A percentile compares a stretch with the other conserved stretches of the same genome.
Conservation (phyloP, 352 stramenopile species). For the Globisporangium canariense region DNA sequence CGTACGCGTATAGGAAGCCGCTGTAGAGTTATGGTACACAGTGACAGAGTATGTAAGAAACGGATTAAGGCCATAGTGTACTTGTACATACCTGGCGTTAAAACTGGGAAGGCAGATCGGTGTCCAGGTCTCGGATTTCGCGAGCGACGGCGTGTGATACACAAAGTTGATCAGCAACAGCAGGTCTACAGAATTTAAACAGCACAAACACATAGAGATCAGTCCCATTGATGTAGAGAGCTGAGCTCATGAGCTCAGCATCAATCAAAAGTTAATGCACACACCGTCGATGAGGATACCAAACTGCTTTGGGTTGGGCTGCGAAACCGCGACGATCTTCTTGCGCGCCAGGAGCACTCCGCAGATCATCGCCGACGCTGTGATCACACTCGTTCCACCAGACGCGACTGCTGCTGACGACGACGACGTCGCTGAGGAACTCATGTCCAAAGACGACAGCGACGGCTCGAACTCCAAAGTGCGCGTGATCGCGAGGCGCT, state of each 20-base stretch:
- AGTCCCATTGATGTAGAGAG: too few relatives aligned
- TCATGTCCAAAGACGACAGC: not conserved
- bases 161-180: slow-evolving; percentile 69
- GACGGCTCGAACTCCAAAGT: slow-evolving; percentile 39
- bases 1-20: slow-evolving; percentile 71
- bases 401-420: slow-evolving; percentile 3
- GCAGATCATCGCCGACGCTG: slow-evolving; percentile 50
- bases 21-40: slow-evolving; percentile 16
- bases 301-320: slow-evolving; percentile 66
- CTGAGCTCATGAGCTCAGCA: too few relatives aligned
- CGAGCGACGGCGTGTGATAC: slow-evolving; percentile 62
- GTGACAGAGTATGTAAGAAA: too few relatives aligned
- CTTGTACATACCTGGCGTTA: slow-evolving; percentile 38
- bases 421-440: not conserved
- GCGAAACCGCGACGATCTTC: slow-evolving; percentile 50
- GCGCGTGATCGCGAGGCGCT: slow-evolving; percentile 40
- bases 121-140: slow-evolving; percentile 67
- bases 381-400: not conserved
- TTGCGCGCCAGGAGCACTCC: slow-evolving; percentile 46
- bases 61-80: too few relatives aligned
- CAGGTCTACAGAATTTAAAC: slow-evolving; percentile 34
- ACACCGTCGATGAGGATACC: slow-evolving; percentile 57
- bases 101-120: slow-evolving; percentile 66
- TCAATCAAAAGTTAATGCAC: too few relatives aligned
- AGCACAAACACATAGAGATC: not conserved